A percentile compares a stretch with the other conserved stretches of the same genome.
phyloP scores from a whole-genome alignment of 139 green algal genomes.

The Spirogloea muscicola region DNA sequence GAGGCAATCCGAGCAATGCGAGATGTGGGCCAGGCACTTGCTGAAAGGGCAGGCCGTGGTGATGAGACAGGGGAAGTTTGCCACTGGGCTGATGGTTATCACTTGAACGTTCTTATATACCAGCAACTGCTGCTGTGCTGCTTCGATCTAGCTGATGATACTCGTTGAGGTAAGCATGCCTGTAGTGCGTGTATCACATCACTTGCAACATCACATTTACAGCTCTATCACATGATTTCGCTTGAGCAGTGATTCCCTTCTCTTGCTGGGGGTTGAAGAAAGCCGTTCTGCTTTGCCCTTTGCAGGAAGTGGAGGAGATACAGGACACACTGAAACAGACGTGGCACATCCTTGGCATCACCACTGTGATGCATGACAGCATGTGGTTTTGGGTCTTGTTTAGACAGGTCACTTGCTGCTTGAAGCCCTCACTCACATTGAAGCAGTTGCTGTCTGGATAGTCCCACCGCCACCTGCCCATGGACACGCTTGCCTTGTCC shows the following conservation, averaged over 20 bases:
- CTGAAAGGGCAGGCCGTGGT: neutral
- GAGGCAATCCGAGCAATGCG: neutral
- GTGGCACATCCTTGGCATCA: constrained; percentile 21
- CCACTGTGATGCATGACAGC: constrained; percentile 2
- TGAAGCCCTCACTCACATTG: too few species aligned
- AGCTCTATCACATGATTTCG: too few species aligned
- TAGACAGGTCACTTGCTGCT: too few species aligned
- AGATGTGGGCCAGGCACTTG: neutral
- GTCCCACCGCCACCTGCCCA: too few species aligned
- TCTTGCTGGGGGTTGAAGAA: too few species aligned
- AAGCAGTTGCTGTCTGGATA: too few species aligned
- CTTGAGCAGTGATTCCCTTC: too few species aligned
- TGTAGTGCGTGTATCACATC: too few species aligned
- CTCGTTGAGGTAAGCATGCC: too few species aligned
- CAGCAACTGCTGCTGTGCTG: constrained; percentile 6
- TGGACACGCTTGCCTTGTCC: too few species aligned
- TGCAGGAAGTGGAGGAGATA: constrained; percentile 25
- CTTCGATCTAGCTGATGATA: neutral
- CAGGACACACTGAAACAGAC: constrained; percentile 12
- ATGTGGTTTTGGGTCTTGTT: constrained; percentile 14
- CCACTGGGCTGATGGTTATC: constrained; percentile 21
- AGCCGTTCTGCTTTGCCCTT: neutral
- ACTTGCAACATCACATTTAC: too few species aligned
- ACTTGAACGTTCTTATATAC: constrained; percentile 25
- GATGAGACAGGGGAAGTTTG: neutral